Percentiles rank a stretch among this genome's conserved stretches.
phyloP scores from a whole-genome alignment of 352 stramenopile genomes.

The Phytophthora podocarpi region DNA sequence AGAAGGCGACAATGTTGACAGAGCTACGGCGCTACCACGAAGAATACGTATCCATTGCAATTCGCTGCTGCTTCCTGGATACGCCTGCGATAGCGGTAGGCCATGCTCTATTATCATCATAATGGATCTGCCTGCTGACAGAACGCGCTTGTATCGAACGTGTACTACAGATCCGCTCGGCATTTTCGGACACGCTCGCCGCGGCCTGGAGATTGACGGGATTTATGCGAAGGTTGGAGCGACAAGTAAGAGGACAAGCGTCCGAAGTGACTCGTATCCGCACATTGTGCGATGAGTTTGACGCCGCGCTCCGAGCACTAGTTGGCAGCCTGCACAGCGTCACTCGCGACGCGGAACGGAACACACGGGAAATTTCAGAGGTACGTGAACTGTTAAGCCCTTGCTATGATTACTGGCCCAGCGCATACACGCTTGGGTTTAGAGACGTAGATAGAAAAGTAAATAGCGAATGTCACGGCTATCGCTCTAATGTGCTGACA shows the following conservation, averaged over 20 bases:
- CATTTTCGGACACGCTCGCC: conserved; percentile 28
- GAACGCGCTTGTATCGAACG: not conserved
- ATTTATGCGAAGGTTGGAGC: conserved; percentile 40
- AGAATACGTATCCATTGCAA: conserved; percentile 37
- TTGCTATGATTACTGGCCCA: conserved; percentile 8
- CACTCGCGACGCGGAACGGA: conserved; percentile 25
- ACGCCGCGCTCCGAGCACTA: conserved; percentile 28
- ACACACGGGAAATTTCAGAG: conserved; percentile 48
- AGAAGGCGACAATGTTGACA: conserved; percentile 29
- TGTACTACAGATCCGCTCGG: conserved; percentile 36
- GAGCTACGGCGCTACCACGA: conserved; percentile 44
- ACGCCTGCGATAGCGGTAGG: conserved; percentile 26
- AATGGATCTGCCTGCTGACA: conserved; percentile 3
- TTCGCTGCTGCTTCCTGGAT: conserved; percentile 53
- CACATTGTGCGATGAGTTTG: conserved; percentile 32
- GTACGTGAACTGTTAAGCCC: conserved; percentile 28
- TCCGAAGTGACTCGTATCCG: conserved; percentile 17
- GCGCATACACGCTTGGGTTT: conserved; percentile 17
- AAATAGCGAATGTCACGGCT: conserved; percentile 20
- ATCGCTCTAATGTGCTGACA: conserved; percentile 31
- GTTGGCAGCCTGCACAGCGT: conserved; percentile 33
- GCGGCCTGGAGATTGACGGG: conserved; percentile 40
- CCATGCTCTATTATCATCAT: not conserved
- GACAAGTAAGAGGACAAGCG: conserved; percentile 21
- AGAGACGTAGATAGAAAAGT: conserved; percentile 11